Base-by-base conservation (phyloP, 768 basidiomycete genomes). In the Leccinum disarticulatum region DNA sequence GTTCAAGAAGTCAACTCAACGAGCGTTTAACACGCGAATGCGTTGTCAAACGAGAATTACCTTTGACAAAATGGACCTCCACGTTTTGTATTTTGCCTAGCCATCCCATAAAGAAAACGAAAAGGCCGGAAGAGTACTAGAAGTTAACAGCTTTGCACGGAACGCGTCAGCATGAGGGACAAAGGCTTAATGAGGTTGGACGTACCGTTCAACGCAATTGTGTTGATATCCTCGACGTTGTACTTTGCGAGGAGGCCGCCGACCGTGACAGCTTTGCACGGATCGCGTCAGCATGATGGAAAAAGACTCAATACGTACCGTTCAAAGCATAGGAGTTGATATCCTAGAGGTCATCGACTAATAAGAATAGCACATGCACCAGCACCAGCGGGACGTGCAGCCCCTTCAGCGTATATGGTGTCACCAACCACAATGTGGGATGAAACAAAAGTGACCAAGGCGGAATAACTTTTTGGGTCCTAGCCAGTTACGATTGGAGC, bases 371-470 rank as follows among this genome's bases (percentile, higher is more conserved):
- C 96, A 64, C 86, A 87, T 22, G 95, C 94, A 68, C 96, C 96
- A 28, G 96, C 96, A 76, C 96, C 96, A 62, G 91, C 95, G 7
- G 96, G 96, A 56, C 96, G 87, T 30, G 95, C 96, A 43, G 87
- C 81, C 56, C 96, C 96, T 76, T 97, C 94, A 27, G 95, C 95
- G 74, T 98, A 99, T 67, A 98, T 90, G 51, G 96, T 98, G 71
- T 99, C 96, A 61, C 95, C 96, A 35, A 86, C 87, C 54, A 98
- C 94, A 62, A 98, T n/a, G 58, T 25, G 71, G 66, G 22, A 74
- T 49, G 60, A 74, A 78, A 27, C 61, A 60, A 6, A 51, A 11
- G 52, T 71, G 64, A 30, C 71, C 66, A n/a, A 66, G 38, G 25
- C 65, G 66, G 33, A 77, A 71, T 15, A 78, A 30, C 15, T 27